Percentiles rank a stretch among this genome's conserved stretches.
These are phyloP conservation scores for Sugiyamaella grinbergsii DNA, from an alignment of 1,139 yeast genomes.

Conservation along the genomic window DNA sequence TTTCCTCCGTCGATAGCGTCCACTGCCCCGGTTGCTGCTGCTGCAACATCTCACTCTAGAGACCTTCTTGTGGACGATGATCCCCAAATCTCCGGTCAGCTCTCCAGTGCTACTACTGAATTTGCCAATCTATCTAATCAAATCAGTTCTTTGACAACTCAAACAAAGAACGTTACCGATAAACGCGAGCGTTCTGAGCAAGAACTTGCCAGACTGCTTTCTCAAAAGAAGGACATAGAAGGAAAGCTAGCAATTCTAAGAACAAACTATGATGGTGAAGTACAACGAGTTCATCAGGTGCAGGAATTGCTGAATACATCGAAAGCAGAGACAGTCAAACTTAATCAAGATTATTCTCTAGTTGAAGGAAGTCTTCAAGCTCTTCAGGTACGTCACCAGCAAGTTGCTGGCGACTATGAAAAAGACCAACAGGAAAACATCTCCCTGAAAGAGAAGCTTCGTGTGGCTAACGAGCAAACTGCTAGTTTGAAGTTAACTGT, in stretches of 20 bases:
- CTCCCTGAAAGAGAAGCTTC: conserved; percentile 63
- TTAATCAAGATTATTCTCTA: conserved; percentile 73
- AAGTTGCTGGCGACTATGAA: conserved; percentile 60
- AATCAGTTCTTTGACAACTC: conserved; percentile 72
- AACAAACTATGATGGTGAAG: conserved; percentile 75
- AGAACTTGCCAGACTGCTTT: conserved; percentile 67
- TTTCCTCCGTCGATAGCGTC: conserved; percentile 49
- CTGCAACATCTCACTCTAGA: conserved; percentile 40
- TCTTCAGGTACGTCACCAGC: conserved; percentile 65
- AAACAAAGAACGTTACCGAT: conserved; percentile 68
- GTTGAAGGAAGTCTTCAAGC: conserved; percentile 82
- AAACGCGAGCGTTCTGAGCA: conserved; percentile 75
- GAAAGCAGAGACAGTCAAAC: conserved; percentile 67
- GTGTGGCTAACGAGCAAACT: conserved; percentile 66
- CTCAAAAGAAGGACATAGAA: conserved; percentile 71
- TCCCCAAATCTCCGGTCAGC: conserved; percentile 61
- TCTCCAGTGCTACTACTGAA: conserved; percentile 80
- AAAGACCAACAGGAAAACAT: conserved; percentile 68
- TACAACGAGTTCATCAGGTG: conserved; percentile 61
- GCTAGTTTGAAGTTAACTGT: conserved; percentile 59
- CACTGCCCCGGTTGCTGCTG: conserved; percentile 14
- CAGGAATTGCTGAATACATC: conserved; percentile 61
- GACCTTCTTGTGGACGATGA: conserved; percentile 59
- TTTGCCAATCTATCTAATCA: conserved; percentile 86
- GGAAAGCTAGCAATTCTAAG: conserved; percentile 65